Conservation (phyloP, 306 rosid genomes). For the Lathyrus aphaca region DNA sequence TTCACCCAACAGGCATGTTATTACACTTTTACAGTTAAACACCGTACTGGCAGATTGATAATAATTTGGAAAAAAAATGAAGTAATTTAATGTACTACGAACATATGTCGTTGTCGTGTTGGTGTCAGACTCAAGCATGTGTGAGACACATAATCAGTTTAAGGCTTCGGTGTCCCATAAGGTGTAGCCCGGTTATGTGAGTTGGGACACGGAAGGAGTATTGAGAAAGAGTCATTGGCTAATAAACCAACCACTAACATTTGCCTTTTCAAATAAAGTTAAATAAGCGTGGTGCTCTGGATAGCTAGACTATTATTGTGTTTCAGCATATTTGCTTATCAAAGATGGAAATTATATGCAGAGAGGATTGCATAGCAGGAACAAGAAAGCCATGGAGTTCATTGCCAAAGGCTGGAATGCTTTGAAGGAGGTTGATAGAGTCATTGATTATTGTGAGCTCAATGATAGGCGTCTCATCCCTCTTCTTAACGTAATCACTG, state of each 20-base stretch:
- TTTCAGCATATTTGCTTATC: conserved; percentile 8
- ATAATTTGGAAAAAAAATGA: neutral
- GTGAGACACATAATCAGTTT: neutral
- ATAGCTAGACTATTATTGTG: neutral
- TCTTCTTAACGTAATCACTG: conserved; percentile 60
- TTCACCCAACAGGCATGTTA: conserved; percentile 58
- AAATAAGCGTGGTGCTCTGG: neutral
- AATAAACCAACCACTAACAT: neutral
- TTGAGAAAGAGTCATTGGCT: neutral
- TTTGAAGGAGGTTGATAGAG: conserved; percentile 89
- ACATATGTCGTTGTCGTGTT: neutral
- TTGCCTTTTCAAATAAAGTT: neutral
- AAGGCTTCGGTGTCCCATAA: too few relatives aligned
- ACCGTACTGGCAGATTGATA: neutral
- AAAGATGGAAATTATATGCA: conserved; percentile 33
- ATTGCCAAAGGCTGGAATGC: conserved; percentile 92
- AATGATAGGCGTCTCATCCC: conserved; percentile 85
- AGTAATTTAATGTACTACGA: neutral
- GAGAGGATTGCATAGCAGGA: conserved; percentile 81
- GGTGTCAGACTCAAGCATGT: neutral
- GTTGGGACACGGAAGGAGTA: neutral
- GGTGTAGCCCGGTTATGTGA: too few relatives aligned
- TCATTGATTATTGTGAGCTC: conserved; percentile 76
- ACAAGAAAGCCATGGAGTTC: conserved; percentile 82
- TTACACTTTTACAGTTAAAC: neutral